Percentiles rank a stretch among this genome's conserved stretches.
Conservation (phyloP, 495 filamentous ascomycete species). For the Pyrenula massariospora region DNA sequence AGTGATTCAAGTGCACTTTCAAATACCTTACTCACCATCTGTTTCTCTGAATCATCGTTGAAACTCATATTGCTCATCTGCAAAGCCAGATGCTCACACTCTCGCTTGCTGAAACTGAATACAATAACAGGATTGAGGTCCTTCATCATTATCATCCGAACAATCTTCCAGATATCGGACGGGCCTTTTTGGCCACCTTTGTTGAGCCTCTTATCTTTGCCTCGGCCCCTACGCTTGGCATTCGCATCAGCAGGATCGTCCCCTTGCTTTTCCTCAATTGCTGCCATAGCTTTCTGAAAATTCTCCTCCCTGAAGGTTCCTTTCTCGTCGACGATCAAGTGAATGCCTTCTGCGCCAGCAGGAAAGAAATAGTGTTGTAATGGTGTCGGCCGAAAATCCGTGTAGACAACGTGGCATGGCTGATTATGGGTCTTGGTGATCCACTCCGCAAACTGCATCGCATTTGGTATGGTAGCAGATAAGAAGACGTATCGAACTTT, state of each 20-base stretch:
- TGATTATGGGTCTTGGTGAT: constrained; percentile 93
- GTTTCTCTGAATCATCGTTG: constrained; percentile 93
- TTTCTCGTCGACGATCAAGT: constrained; percentile 92
- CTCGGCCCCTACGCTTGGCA: constrained; percentile 70
- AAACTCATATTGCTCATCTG: constrained; percentile 80
- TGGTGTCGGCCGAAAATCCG: constrained; percentile 91
- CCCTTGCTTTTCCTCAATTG: constrained; percentile 79
- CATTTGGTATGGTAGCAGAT: constrained; percentile 97
- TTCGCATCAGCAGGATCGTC: constrained; percentile 68
- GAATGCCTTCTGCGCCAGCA: constrained; percentile 83
- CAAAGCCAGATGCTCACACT: constrained; percentile 79
- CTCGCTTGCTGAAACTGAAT: constrained; percentile 97
- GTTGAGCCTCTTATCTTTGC: constrained; percentile 81
- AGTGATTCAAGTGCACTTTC: constrained; percentile 78
- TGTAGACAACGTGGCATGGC: constrained; percentile 97
- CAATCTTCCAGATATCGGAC: constrained; percentile 90
- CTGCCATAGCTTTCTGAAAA: constrained; percentile 87
- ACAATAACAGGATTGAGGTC: constrained; percentile 96
- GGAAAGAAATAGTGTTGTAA: constrained; percentile 97
- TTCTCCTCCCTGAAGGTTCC: constrained; percentile 91
- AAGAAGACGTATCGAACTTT: constrained; percentile 98
- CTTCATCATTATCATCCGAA: constrained; percentile 96
- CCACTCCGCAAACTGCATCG: constrained; percentile 99
- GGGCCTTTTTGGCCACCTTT: constrained; percentile 65
- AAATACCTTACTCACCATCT: constrained; percentile 90